phyloP scores from a whole-genome alignment of 164 flowering plant genomes.

The Aristolochia californica region DNA sequence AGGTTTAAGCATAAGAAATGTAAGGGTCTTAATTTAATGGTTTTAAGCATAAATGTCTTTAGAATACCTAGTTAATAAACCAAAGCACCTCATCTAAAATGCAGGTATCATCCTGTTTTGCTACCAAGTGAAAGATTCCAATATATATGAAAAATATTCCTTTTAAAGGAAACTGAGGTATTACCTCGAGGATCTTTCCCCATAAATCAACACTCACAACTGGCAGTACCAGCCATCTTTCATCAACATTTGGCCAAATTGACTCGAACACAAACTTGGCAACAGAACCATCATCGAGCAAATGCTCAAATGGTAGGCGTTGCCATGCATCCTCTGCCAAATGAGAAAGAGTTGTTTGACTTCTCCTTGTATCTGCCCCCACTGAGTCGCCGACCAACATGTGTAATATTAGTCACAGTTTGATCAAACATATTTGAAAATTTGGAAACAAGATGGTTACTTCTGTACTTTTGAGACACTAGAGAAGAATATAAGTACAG shows the following conservation, averaged over 20 bases:
- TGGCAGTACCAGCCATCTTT: constrained; percentile 55
- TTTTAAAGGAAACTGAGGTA: not conserved
- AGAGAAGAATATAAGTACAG: not conserved
- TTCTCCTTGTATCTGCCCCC: constrained; percentile 55
- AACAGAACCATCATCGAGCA: constrained; percentile 42
- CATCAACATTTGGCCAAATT: constrained; percentile 66
- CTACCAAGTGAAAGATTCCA: not conserved
- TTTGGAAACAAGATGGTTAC: too few relatives aligned
- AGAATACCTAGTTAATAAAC: not conserved
- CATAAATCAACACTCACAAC: constrained; percentile 58
- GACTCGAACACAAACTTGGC: constrained; percentile 80
- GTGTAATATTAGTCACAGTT: too few relatives aligned
- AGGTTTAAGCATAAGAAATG: not conserved
- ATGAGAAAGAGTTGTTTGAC: constrained; percentile 96
- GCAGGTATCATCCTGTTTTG: not conserved
- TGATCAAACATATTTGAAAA: too few relatives aligned
- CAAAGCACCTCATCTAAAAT: not conserved
- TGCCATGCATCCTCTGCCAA: constrained; percentile 98
- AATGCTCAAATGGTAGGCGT: constrained; percentile 68
- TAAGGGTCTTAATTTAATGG: not conserved
- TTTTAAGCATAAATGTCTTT: not conserved
- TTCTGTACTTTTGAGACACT: too few relatives aligned
- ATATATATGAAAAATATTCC: not conserved
- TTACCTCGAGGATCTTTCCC: constrained; percentile 85
- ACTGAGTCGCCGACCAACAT: too few relatives aligned